A percentile compares a stretch with the other conserved stretches of the same genome.
Evolutionary conservation across 352 stramenopile species (phyloP).

Genomic region (Phytophthora lateralis): DNA sequence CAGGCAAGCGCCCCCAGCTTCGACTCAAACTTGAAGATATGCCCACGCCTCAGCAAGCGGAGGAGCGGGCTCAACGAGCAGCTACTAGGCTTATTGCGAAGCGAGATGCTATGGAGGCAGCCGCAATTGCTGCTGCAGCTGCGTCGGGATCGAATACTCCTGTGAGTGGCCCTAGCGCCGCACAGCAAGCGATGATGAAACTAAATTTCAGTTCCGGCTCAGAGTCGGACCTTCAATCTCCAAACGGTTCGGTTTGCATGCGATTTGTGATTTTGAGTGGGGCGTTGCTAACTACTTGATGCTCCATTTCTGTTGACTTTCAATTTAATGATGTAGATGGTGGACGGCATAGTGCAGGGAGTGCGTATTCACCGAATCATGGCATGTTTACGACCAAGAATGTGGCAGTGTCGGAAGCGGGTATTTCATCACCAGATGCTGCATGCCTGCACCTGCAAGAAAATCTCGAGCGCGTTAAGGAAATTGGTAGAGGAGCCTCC

Average conservation of each 20-base stretch:
- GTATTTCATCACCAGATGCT: constrained; percentile 84
- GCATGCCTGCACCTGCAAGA: constrained; percentile 82
- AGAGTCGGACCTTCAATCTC: constrained; percentile 70
- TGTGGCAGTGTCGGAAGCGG: constrained; percentile 82
- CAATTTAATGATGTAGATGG: constrained; percentile 33
- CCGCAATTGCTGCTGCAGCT: constrained; percentile 40
- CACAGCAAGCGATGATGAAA: constrained; percentile 75
- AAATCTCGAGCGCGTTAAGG: constrained; percentile 79
- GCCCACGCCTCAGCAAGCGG: constrained; percentile 84
- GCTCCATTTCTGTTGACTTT: neutral
- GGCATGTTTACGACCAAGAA: constrained; percentile 89
- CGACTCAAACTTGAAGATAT: constrained; percentile 87
- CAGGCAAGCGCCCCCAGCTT: constrained; percentile 63
- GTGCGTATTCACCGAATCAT: constrained; percentile 86
- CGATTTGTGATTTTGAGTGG: constrained; percentile 1
- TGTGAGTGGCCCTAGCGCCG: constrained; percentile 45
- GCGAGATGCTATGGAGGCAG: constrained; percentile 73
- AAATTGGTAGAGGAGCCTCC: constrained; percentile 80
- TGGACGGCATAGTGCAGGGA: constrained; percentile 71
- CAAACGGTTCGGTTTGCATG: constrained; percentile 47
- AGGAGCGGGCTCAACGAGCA: constrained; percentile 76
- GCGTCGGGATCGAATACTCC: constrained; percentile 17
- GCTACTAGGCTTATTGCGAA: constrained; percentile 76
- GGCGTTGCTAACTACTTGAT: neutral
- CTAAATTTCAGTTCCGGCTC: constrained; percentile 76